Evolutionary conservation across 1,284 basidiomycete genomes (phyloP).

Genomic region (Tilletiaria anomala): DNA sequence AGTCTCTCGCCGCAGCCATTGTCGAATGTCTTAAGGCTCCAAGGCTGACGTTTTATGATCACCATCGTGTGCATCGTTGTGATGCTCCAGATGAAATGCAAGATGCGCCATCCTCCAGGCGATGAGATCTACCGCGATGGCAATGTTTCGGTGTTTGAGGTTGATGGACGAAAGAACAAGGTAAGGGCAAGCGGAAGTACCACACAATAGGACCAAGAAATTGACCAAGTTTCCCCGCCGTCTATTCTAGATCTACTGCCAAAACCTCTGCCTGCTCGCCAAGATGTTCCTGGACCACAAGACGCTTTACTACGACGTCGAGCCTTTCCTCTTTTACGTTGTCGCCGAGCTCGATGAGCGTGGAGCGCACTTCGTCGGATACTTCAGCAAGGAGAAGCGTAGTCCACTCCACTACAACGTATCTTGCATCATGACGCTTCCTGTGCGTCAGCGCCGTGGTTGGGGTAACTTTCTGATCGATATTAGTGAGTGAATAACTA

Average conservation of each 20-base stretch:
- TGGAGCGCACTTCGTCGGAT: conserved; percentile 89
- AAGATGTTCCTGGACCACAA: conserved; percentile 99
- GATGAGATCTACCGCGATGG: conserved; percentile 96
- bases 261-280: conserved; percentile 93
- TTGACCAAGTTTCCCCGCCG: not conserved
- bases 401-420: conserved; percentile 83
- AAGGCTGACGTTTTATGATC: not conserved
- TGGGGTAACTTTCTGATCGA: conserved; percentile 93
- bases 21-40: not conserved
- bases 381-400: conserved; percentile 97
- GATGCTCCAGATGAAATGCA: conserved; percentile 56
- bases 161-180: conserved; percentile 96
- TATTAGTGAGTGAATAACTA: conserved; percentile 74
- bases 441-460: conserved; percentile 80
- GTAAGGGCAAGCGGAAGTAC: not conserved
- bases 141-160: conserved; percentile 80
- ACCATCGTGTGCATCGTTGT: not conserved
- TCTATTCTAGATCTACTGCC: conserved; percentile 63
- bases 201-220: not conserved
- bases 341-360: conserved; percentile 79
- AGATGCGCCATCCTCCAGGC: conserved; percentile 82
- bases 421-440: conserved; percentile 98
- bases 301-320: conserved; percentile 97
- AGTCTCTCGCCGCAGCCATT: no score
- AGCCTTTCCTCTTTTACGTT: conserved; percentile 97